Conservation (phyloP, 257 asterid genomes). For the Solanum sejunctum region DNA sequence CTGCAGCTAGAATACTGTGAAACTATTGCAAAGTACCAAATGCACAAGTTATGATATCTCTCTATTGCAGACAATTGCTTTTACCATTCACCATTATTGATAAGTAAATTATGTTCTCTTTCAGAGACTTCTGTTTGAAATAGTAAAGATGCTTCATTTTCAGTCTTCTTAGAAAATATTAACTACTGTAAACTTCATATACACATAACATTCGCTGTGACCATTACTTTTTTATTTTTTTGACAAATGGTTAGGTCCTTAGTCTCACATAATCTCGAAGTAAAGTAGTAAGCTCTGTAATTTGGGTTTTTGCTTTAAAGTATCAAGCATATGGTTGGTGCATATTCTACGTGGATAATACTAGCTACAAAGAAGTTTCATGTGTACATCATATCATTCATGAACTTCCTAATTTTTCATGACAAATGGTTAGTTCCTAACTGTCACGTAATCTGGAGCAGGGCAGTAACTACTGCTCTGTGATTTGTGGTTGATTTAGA, state of each 20-base stretch:
- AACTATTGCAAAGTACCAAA: neutral
- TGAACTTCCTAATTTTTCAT: neutral
- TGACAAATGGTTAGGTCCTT: neutral
- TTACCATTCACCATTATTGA: neutral
- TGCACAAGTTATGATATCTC: neutral
- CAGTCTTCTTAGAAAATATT: neutral
- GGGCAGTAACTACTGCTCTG: neutral
- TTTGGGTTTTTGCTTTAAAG: neutral
- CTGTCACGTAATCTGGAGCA: neutral
- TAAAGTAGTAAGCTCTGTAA: neutral
- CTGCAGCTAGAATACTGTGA: neutral
- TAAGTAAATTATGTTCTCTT: neutral
- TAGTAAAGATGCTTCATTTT: neutral
- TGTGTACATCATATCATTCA: neutral
- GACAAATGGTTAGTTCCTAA: neutral
- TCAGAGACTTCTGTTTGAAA: neutral
- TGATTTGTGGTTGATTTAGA: neutral
- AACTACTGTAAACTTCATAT: neutral
- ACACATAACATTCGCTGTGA: neutral
- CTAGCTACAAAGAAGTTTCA: neutral
- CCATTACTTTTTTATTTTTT: neutral
- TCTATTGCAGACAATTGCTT: neutral
- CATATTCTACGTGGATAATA: neutral
- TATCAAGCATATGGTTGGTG: neutral
- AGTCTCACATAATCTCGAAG: neutral